A percentile compares a stretch with the other conserved stretches of the same genome.
Conservation (phyloP, 176 grass and related monocot genomes). For the Stipa capillata region DNA sequence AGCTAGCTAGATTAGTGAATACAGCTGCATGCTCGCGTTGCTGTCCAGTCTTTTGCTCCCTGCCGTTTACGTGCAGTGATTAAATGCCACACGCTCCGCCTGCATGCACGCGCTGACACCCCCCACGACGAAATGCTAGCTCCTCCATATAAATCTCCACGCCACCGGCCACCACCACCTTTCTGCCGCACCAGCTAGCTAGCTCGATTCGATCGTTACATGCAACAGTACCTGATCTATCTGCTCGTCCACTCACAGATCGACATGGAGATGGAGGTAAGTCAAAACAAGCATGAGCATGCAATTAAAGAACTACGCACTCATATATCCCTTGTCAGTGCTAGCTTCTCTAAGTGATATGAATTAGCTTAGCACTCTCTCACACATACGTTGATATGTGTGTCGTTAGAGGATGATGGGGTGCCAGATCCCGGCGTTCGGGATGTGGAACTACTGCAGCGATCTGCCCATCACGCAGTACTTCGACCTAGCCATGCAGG, state of each 20-base stretch:
- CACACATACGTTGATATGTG: too few relatives aligned
- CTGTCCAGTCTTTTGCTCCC: neutral
- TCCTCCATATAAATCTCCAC: conserved; percentile 14
- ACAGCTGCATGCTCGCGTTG: too few relatives aligned
- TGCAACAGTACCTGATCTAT: neutral
- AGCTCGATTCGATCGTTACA: too few relatives aligned
- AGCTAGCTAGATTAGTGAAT: too few relatives aligned
- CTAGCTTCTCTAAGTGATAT: too few relatives aligned
- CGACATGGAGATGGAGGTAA: conserved; percentile 40
- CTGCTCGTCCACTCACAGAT: neutral
- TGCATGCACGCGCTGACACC: neutral
- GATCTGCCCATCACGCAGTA: conserved; percentile 71
- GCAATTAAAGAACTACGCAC: too few relatives aligned
- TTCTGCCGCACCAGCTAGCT: neutral
- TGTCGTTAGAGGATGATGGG: conserved; percentile 63
- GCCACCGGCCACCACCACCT: neutral
- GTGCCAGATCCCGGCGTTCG: conserved; percentile 52
- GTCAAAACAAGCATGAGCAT: neutral
- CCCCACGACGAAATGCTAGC: neutral
- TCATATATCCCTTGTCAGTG: too few relatives aligned
- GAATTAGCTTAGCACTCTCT: too few relatives aligned
- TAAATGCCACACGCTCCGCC: conserved; percentile 34
- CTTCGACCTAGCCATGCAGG: conserved; percentile 65
- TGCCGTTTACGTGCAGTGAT: conserved; percentile 3
- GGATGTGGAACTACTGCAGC: conserved; percentile 63